Evolutionary conservation across 768 basidiomycete species (phyloP).

Genomic region (Macrocybe gigantea): DNA sequence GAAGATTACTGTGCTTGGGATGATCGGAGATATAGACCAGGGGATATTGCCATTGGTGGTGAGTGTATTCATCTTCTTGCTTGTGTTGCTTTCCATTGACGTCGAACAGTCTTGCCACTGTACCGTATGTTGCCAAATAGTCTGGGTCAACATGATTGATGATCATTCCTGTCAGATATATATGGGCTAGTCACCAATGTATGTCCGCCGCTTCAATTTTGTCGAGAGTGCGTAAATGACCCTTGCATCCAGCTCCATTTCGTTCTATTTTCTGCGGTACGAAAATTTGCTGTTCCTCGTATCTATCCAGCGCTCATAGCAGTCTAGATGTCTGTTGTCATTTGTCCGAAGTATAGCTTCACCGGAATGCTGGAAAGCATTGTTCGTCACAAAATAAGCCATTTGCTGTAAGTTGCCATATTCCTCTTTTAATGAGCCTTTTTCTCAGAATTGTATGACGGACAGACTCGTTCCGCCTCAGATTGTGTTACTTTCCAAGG

Average conservation of each 20-base stretch:
- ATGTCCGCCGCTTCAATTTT: conserved; percentile 10
- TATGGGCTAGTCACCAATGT: conserved; percentile 62
- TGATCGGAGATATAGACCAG: conserved; percentile 48
- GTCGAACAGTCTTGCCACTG: conserved; percentile 44
- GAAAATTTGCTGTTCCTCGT: conserved; percentile 10
- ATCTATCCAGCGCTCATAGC: background rate
- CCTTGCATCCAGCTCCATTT: conserved; percentile 41
- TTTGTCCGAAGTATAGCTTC: conserved; percentile 60
- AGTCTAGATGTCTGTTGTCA: conserved; percentile 40
- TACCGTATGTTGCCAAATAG: conserved; percentile 41
- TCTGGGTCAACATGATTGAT: background rate
- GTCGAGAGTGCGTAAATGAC: conserved; percentile 1
- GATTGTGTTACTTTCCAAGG: conserved; percentile 53
- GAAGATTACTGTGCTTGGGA: conserved; percentile 37
- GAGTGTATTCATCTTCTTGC: conserved; percentile 6
- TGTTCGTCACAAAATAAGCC: conserved; percentile 46
- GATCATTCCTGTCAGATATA: conserved; percentile 36
- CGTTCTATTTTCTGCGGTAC: conserved; percentile 47
- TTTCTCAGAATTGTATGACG: background rate
- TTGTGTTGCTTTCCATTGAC: background rate
- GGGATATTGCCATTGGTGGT: conserved; percentile 60
- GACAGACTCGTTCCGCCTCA: conserved; percentile 52
- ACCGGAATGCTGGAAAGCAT: conserved; percentile 56
- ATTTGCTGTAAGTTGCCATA: conserved; percentile 34
- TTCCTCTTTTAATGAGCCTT: background rate